Evolutionary conservation across 768 basidiomycete genomes (phyloP).

Genomic region (Lactifluus rugatus): DNA sequence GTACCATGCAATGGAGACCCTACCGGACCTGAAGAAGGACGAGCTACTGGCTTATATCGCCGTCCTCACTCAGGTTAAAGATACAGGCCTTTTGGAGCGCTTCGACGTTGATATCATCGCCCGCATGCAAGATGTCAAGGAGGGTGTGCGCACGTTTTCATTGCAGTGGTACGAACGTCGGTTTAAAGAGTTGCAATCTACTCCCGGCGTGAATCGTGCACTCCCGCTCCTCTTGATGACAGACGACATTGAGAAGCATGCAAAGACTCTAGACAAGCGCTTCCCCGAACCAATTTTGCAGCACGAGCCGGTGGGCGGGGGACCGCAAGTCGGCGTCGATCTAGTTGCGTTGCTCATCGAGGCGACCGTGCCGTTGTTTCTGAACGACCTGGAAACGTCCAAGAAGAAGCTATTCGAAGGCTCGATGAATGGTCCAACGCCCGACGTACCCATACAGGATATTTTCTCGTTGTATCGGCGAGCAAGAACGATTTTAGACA

Average conservation of each 20-base stretch:
- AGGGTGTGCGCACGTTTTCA: slow-evolving; percentile 50
- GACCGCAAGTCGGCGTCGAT: slow-evolving; percentile 36
- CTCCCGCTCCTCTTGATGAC: slow-evolving; percentile 76
- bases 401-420: slow-evolving; percentile 71
- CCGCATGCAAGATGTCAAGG: slow-evolving; percentile 58
- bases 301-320: slow-evolving; percentile 33
- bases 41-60: slow-evolving; percentile 56
- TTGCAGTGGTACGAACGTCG: slow-evolving; percentile 53
- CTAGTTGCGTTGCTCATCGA: slow-evolving; percentile 68
- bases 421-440: slow-evolving; percentile 79
- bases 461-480: slow-evolving; percentile 81
- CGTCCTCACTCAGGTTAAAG: slow-evolving; percentile 62
- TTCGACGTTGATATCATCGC: slow-evolving; percentile 65
- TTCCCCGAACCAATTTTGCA: slow-evolving; percentile 78
- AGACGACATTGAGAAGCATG: slow-evolving; percentile 79
- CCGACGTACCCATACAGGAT: slow-evolving; percentile 83
- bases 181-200: slow-evolving; percentile 51
- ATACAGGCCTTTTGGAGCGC: slow-evolving; percentile 59
- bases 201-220: slow-evolving; percentile 73
- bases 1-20: slow-evolving; percentile 72
- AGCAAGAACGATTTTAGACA: slow-evolving; percentile 61
- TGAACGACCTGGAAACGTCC: slow-evolving; percentile 56
- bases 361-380: slow-evolving; percentile 51
- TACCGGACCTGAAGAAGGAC: slow-evolving; percentile 64
- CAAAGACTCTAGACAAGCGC: slow-evolving; percentile 76